A percentile compares a stretch with the other conserved stretches of the same genome.
These are phyloP conservation scores for Phytomonas serpens DNA, from an alignment of 208 protist species.

Conservation along the genomic window DNA sequence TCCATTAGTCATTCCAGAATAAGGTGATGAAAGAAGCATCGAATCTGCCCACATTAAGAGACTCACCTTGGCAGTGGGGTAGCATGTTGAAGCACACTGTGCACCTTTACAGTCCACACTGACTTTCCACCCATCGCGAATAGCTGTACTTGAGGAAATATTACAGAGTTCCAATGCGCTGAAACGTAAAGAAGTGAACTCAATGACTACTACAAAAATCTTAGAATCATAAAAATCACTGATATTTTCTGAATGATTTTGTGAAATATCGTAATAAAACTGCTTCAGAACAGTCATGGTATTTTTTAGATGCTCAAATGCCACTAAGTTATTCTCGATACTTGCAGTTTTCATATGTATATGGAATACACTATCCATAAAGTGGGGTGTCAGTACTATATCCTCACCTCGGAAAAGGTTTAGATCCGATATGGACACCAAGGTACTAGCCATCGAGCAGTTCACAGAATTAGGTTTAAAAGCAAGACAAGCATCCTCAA, in stretches of 20 bases:
- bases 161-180: background rate
- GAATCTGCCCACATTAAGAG: conserved; percentile 32
- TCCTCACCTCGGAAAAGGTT: background rate
- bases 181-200: background rate
- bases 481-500: background rate
- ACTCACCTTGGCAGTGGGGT: background rate
- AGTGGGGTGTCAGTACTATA: background rate
- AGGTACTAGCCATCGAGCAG: background rate
- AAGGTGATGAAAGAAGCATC: conserved; percentile 29
- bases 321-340: background rate
- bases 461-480: background rate
- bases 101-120: background rate
- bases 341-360: background rate
- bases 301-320: background rate
- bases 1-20: conserved; percentile 26
- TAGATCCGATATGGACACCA: background rate
- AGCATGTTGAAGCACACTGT: background rate
- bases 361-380: background rate
- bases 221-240: background rate
- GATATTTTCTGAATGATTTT: background rate
- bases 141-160: background rate
- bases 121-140: background rate
- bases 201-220: background rate
- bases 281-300: background rate
- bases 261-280: background rate